Evolutionary conservation across 176 grass and related monocot genomes (phyloP), one percentile per base, ranked within the genome.

Genomic region (Oropetium thomaeum): DNA sequence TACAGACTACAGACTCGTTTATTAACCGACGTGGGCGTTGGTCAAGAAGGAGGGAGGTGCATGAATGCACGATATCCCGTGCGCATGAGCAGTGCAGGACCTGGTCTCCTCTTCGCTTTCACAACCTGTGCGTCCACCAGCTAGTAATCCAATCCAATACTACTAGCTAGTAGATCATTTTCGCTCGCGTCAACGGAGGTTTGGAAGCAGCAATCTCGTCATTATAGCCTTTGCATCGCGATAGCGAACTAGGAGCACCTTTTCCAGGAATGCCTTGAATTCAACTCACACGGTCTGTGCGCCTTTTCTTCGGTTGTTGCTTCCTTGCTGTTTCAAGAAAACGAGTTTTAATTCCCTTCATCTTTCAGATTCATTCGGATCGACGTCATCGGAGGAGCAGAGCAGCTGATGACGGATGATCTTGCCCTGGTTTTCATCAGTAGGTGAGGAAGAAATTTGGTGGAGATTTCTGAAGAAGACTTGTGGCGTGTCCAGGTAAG

Each of bases 181-280:
- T 14, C 9, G 31, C 19, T 11, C 23, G 37, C 47, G 85, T 87
- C 79, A 82, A 77, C 73, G 67, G 27, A 26, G 55, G 79, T 69
- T 86, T 69, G 83, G 85, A 82, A 25, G 72, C 79, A 71, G 73
- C 85, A 52, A 78, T 83, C 74, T 30, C 25, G 31, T 12, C 55
- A 66, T 27, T 5, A 48, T 40, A 25, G 10, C 26, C 38, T 44
- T 25, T n/a, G 28, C 25, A 62, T 69, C 27, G 19, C 48, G 19
- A 40, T 70, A 30, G 27, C 25, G 7, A 8, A 19, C n/a, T n/a
- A n/a, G n/a, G n/a, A 7, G 1, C 5, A 17, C 47, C 6, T 43
- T 64, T 12, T 28, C 30, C 7, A 41, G 31, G 42, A 17, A 28
- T 26, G 1, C 13, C 1, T 23, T 52, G 49, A 52, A 52, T 39